Base-by-base conservation (phyloP, 768 basidiomycete species). In the Crassisporium funariophilum region DNA sequence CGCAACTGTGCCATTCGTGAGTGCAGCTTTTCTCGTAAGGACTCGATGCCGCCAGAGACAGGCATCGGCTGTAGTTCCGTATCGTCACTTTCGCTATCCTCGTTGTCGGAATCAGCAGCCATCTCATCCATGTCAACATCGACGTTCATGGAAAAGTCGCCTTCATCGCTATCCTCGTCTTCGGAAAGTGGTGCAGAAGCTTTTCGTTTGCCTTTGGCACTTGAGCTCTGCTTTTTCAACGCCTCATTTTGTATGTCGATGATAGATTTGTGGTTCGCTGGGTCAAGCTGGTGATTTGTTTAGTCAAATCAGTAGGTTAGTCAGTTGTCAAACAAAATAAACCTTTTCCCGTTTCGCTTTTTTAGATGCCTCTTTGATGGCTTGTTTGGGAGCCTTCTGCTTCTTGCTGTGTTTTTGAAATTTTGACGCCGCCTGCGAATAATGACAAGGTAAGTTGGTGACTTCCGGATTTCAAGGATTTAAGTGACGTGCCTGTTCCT, bases 371-470 rank as follows among this genome's bases (percentile, higher is more conserved):
- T 95, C 91, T 62, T 95, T 93, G 25, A 91, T 75, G 34, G 84
- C 86, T 59, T 95, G 92, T 60, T 91, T 93, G 2, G 86, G 80
- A 17, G 85, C 80, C 53, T 88, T 86, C 70, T 78, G 77, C 55
- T 91, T 89, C 69, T 91, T 95, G 68, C 84, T 93, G 66, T 93
- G 85, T 64, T 91, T 91, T 54, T 88, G 86, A 61, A 84, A 91
- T 64, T 84, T 91, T 17, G 79, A 82, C 4, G 78, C 72, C 35
- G 71, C 66, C 82, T 82, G 45, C 6, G 33, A 36, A 45, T 23
- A 6, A 35, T 25, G 27, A n/a, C 0, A 39, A 23, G 37, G 19
- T 23, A 36, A 15, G 36, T n/a, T 25, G 24, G 17, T 40, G 39
- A 23, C n/a, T 13, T n/a, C 13, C 24, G 13, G 37, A 40, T 27